phyloP scores from a whole-genome alignment of 2,329 filamentous ascomycete species.

The Fusarium sp. region DNA sequence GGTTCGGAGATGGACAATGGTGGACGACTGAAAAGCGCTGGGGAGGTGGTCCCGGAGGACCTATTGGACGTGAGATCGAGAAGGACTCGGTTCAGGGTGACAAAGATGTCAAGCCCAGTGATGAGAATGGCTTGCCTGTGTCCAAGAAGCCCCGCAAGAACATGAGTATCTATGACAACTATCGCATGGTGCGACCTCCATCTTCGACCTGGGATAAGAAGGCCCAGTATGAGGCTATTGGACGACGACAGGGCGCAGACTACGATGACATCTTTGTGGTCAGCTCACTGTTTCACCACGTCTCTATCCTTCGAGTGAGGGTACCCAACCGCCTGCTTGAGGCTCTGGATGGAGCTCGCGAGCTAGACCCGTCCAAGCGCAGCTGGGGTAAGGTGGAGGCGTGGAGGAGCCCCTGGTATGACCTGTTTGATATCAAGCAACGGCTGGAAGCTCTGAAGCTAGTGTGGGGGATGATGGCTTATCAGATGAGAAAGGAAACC shows the following conservation, averaged over 20 bases:
- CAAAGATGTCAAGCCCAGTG: conserved; percentile 54
- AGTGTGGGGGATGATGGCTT: conserved; percentile 71
- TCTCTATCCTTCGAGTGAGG: conserved; percentile 69
- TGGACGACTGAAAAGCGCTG: conserved; percentile 71
- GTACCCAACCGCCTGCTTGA: conserved; percentile 66
- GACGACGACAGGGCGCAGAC: conserved; percentile 58
- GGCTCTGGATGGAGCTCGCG: conserved; percentile 61
- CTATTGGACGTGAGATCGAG: conserved; percentile 72
- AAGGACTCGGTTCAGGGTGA: conserved; percentile 59
- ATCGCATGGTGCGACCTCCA: conserved; percentile 71
- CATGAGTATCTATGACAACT: conserved; percentile 71
- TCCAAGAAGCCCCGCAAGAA: conserved; percentile 66
- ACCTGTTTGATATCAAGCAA: conserved; percentile 67
- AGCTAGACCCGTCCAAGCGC: conserved; percentile 48
- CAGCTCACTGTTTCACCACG: conserved; percentile 71
- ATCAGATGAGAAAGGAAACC: conserved; percentile 64
- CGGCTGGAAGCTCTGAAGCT: conserved; percentile 67
- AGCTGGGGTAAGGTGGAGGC: conserved; percentile 67
- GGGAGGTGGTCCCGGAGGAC: conserved; percentile 72
- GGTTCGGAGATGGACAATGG: conserved; percentile 70
- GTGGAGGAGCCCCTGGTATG: conserved; percentile 71
- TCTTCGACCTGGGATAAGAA: conserved; percentile 71
- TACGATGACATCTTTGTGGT: conserved; percentile 73
- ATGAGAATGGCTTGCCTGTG: conserved; percentile 42
- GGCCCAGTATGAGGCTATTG: conserved; percentile 68